These are phyloP conservation scores for Daldinia caldariorum DNA, from an alignment of 495 filamentous ascomycete genomes.

Conservation along the genomic window DNA sequence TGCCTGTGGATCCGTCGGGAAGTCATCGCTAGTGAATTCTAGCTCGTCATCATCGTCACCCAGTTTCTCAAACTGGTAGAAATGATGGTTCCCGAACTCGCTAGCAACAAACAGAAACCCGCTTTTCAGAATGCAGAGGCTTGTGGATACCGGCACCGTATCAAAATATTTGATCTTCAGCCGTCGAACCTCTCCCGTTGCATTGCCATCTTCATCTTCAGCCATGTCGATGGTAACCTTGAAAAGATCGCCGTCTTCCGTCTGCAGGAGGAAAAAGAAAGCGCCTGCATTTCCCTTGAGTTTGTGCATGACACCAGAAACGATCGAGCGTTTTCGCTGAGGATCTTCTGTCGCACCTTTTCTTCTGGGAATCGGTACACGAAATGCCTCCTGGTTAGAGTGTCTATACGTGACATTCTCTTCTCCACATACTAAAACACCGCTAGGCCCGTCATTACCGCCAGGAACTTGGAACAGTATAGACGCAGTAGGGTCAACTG, in stretches of 20 bases:
- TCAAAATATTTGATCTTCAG: constrained; percentile 98
- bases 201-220: constrained; percentile 79
- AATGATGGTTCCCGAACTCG: constrained; percentile 91
- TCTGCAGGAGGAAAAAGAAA: constrained; percentile 97
- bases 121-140: constrained; percentile 90
- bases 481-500: constrained; percentile 88
- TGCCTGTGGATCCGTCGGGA: constrained; percentile 74
- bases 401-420: constrained; percentile 95
- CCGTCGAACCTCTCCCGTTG: constrained; percentile 79
- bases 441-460: constrained; percentile 91
- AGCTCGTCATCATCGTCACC: constrained; percentile 94
- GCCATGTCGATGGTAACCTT: constrained; percentile 93
- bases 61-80: constrained; percentile 97
- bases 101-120: constrained; percentile 94
- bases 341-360: constrained; percentile 90
- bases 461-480: constrained; percentile 96
- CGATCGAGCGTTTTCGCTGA: constrained; percentile 83
- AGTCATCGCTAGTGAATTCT: constrained; percentile 84
- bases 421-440: constrained; percentile 92
- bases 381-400: constrained; percentile 87
- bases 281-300: constrained; percentile 81
- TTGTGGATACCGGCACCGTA: constrained; percentile 87
- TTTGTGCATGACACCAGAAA: constrained; percentile 94
- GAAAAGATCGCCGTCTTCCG: constrained; percentile 96
- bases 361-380: constrained; percentile 88